Percentiles rank a stretch among this genome's conserved stretches.
phyloP scores from a whole-genome alignment of 306 rosid species.

The Prunus padus region DNA sequence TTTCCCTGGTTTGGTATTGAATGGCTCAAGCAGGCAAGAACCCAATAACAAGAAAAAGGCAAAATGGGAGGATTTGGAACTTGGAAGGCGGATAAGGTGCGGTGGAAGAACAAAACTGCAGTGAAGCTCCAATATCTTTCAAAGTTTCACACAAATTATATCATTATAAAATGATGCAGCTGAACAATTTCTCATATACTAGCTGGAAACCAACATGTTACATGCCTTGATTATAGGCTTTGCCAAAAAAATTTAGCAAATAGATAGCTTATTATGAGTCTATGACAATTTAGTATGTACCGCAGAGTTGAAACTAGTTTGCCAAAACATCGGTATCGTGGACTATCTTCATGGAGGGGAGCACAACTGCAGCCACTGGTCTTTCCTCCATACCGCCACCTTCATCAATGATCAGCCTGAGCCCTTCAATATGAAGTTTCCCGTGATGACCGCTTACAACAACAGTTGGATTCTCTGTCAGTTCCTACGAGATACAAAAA shows the following conservation, averaged over 20 bases:
- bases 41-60: no score
- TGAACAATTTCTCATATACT: not conserved
- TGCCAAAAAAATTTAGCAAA: not conserved
- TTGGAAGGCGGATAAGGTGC: not conserved
- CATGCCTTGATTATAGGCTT: not conserved
- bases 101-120: not conserved
- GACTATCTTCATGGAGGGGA: constrained; percentile 68
- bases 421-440: constrained; percentile 72
- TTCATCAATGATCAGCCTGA: constrained; percentile 72
- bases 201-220: not conserved
- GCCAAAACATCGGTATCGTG: constrained; percentile 56
- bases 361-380: constrained; percentile 78
- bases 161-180: not conserved
- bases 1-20: not conserved
- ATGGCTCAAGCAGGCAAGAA: not conserved
- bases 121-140: not conserved
- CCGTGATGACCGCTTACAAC: constrained; percentile 90
- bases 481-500: constrained; percentile 47
- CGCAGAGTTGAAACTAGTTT: constrained; percentile 32
- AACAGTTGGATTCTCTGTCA: constrained; percentile 48
- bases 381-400: constrained; percentile 61
- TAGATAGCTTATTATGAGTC: not conserved
- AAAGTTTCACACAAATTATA: not conserved
- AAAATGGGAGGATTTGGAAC: not conserved
- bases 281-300: constrained; percentile 1